phyloP scores from a whole-genome alignment of 2,329 filamentous ascomycete species.

The Sphaerostilbella broomeana region DNA sequence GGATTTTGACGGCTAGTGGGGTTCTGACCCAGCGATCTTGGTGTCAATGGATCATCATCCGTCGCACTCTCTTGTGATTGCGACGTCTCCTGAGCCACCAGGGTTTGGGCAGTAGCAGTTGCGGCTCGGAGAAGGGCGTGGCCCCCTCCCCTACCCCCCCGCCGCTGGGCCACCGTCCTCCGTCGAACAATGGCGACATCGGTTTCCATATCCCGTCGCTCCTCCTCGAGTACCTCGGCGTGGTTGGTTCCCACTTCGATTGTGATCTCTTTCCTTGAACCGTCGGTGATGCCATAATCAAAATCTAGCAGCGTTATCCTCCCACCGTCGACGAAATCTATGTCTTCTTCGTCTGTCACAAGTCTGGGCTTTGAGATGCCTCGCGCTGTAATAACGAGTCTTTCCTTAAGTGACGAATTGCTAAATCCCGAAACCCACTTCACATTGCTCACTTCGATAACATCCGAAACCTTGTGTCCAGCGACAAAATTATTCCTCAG shows the following conservation, averaged over 20 bases:
- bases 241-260: slow-evolving; percentile 69
- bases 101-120: slow-evolving; percentile 33
- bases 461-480: slow-evolving; percentile 58
- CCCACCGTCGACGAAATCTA: slow-evolving; percentile 72
- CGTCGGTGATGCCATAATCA: slow-evolving; percentile 53
- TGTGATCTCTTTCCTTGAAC: slow-evolving; percentile 49
- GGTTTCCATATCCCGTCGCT: slow-evolving; percentile 64
- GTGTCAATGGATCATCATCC: slow-evolving; percentile 45
- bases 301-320: slow-evolving; percentile 70
- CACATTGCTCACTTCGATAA: slow-evolving; percentile 60
- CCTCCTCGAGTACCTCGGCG: slow-evolving; percentile 65
- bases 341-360: slow-evolving; percentile 61
- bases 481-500: slow-evolving; percentile 63
- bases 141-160: slow-evolving; percentile 34
- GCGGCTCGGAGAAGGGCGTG: slow-evolving; percentile 43
- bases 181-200: slow-evolving; percentile 74
- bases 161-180: slow-evolving; percentile 61
- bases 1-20: slow-evolving; percentile 15
- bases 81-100: slow-evolving; percentile 21
- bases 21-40: slow-evolving; percentile 38
- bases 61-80: slow-evolving; percentile 25
- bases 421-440: slow-evolving; percentile 62
- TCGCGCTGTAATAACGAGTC: slow-evolving; percentile 64
- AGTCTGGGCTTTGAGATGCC: slow-evolving; percentile 55
- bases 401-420: slow-evolving; percentile 42